phyloP scores from a whole-genome alignment of 306 rosid species.

The Cyclanthera cordifolia region DNA sequence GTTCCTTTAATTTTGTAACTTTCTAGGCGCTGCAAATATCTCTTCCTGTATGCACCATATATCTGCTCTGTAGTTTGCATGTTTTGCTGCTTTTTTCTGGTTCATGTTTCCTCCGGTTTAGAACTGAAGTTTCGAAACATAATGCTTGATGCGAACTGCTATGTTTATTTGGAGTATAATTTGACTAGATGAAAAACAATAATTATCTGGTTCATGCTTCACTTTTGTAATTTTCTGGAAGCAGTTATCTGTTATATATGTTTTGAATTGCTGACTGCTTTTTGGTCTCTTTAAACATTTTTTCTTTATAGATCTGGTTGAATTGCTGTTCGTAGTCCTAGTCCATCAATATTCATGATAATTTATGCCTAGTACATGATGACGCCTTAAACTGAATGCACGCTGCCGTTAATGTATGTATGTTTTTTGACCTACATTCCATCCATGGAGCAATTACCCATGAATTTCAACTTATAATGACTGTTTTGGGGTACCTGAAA shows the following conservation, averaged over 20 bases:
- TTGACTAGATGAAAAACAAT: not conserved
- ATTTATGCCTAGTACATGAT: not conserved
- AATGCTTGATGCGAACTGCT: too few relatives aligned
- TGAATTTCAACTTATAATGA: slow-evolving; percentile 22
- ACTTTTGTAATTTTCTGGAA: not conserved
- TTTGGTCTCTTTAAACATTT: not conserved
- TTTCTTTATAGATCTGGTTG: not conserved
- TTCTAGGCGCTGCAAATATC: too few relatives aligned
- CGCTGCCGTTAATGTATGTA: not conserved
- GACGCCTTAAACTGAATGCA: not conserved
- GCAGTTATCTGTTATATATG: not conserved
- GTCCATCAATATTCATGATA: not conserved
- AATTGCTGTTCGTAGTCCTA: not conserved
- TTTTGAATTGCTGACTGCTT: not conserved
- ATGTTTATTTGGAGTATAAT: too few relatives aligned
- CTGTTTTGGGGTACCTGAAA: slow-evolving; percentile 34
- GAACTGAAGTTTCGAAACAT: not conserved
- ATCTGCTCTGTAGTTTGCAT: not conserved
- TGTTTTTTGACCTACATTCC: slow-evolving; percentile 7
- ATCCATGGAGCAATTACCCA: slow-evolving; percentile 23
- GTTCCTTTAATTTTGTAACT: not conserved
- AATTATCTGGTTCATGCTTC: not conserved
- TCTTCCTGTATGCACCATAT: not conserved
- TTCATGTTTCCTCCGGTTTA: not conserved
- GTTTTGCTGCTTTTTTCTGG: not conserved